Evolutionary conservation across 2,329 filamentous ascomycete species (phyloP).

Genomic region (Epichloe uncinata): DNA sequence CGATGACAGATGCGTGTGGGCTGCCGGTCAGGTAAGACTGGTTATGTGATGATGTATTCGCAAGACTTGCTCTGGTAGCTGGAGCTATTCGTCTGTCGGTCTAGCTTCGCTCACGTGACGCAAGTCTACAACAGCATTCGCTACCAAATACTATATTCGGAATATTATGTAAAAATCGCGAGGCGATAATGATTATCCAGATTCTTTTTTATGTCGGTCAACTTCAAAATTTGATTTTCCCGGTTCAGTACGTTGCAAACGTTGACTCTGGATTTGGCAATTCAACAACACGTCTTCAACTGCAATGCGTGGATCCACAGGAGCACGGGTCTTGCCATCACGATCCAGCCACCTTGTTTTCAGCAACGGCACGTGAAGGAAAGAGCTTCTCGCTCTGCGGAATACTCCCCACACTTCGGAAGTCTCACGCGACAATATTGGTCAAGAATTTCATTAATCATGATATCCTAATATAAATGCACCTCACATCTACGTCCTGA

Average conservation of each 20-base stretch:
- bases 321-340: too few relatives aligned
- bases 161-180: too few relatives aligned
- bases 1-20: background rate
- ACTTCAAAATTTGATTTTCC: too few relatives aligned
- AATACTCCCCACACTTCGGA: background rate
- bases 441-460: constrained; percentile 2
- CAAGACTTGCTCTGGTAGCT: background rate
- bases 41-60: constrained; percentile 2
- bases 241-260: too few relatives aligned
- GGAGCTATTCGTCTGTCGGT: background rate
- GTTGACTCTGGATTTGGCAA: too few relatives aligned
- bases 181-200: too few relatives aligned
- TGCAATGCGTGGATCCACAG: too few relatives aligned
- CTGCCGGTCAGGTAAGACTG: background rate
- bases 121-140: background rate
- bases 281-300: too few relatives aligned
- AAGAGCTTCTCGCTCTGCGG: too few relatives aligned
- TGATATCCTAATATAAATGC: background rate
- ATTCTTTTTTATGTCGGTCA: too few relatives aligned
- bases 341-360: background rate
- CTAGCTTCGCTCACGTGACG: constrained; percentile 4
- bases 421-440: background rate
- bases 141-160: too few relatives aligned
- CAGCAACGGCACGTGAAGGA: background rate
- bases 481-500: background rate